Conservation (phyloP, 208 protist species). For the Borovskyia barvae region DNA sequence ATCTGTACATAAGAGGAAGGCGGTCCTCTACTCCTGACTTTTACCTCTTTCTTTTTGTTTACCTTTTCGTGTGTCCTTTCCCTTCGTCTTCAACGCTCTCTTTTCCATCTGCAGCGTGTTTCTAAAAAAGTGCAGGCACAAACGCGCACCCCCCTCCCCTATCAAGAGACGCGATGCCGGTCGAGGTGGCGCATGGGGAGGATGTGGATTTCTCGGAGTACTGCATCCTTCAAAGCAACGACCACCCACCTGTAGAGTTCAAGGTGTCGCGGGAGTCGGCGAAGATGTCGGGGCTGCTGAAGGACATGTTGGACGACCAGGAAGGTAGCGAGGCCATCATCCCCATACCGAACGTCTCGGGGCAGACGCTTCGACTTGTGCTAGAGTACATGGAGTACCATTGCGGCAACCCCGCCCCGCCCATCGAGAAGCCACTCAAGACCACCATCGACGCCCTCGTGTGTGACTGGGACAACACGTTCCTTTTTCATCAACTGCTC, state of each 20-base stretch:
- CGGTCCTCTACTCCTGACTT: neutral
- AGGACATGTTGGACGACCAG: constrained; percentile 91
- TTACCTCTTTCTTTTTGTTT: constrained; percentile 3
- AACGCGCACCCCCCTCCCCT: neutral
- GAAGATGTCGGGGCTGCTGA: constrained; percentile 84
- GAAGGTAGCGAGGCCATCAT: constrained; percentile 79
- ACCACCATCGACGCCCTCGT: constrained; percentile 86
- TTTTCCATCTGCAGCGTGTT: no score
- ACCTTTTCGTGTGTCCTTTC: constrained; percentile 6
- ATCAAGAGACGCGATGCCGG: constrained; percentile 36
- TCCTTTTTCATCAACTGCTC: constrained; percentile 81
- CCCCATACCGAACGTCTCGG: constrained; percentile 91
- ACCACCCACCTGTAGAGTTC: constrained; percentile 78
- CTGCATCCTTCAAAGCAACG: constrained; percentile 88
- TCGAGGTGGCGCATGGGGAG: constrained; percentile 42
- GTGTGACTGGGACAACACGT: constrained; percentile 85
- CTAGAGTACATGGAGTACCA: constrained; percentile 95
- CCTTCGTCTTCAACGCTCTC: no score
- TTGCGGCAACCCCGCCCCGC: constrained; percentile 69
- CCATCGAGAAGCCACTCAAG: constrained; percentile 87
- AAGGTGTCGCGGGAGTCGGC: constrained; percentile 83
- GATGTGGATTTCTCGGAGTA: constrained; percentile 82
- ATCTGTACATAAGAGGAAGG: neutral
- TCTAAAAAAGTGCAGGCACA: neutral
- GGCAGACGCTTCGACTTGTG: constrained; percentile 83